Percentiles rank a stretch among this genome's conserved stretches.
phyloP scores from a whole-genome alignment of 139 green algal species.

The Pleodorina starrii region DNA sequence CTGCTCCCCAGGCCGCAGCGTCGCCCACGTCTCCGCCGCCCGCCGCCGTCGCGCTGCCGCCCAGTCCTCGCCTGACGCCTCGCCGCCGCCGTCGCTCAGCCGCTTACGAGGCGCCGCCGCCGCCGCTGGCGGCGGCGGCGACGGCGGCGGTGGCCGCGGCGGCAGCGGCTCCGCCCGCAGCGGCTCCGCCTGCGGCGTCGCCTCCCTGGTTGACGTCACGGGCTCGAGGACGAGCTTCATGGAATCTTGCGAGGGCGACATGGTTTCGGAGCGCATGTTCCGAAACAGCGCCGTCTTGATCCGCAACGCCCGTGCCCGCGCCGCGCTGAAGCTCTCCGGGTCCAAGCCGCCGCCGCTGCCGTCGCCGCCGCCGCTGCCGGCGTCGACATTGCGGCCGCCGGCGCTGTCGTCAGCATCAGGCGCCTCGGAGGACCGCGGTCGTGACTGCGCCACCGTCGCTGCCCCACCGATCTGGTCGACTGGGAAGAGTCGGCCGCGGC shows the following conservation, averaged over 20 bases:
- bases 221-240: conserved; percentile 12
- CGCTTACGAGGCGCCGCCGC: background rate
- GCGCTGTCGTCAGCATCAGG: background rate
- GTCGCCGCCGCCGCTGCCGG: background rate
- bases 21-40: background rate
- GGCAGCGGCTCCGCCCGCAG: background rate
- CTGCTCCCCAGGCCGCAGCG: background rate
- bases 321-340: background rate
- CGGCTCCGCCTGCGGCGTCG: background rate
- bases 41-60: background rate
- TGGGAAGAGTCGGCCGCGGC: background rate
- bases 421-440: background rate
- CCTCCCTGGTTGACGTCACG: background rate
- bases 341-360: background rate
- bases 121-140: background rate
- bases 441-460: too few species aligned
- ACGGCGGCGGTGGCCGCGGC: background rate
- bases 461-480: too few species aligned
- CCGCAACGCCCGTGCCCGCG: background rate
- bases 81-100: background rate
- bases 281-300: background rate
- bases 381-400: background rate
- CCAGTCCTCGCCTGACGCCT: background rate
- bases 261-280: background rate
- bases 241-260: background rate